These are phyloP conservation scores for Pilatotrama ljubarskyi DNA, from an alignment of 768 basidiomycete species.

Conservation along the genomic window DNA sequence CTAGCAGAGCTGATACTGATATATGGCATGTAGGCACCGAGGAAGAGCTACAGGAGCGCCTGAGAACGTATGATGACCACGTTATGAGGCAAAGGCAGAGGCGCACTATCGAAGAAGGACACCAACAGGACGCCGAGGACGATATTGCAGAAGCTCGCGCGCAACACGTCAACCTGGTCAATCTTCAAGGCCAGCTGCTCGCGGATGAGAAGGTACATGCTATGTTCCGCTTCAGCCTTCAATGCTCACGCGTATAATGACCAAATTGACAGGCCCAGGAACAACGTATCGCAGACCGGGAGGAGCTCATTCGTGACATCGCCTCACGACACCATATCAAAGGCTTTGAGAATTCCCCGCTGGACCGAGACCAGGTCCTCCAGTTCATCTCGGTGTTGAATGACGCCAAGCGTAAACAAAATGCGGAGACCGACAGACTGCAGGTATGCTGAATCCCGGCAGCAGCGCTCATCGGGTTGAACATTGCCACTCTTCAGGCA, in stretches of 20 bases:
- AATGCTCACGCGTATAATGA: not conserved
- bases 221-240: not conserved
- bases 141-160: slow-evolving; percentile 50
- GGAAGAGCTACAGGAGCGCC: slow-evolving; percentile 61
- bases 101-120: slow-evolving; percentile 47
- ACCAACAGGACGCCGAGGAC: slow-evolving; percentile 62
- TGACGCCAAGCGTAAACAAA: slow-evolving; percentile 63
- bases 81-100: slow-evolving; percentile 52
- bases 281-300: slow-evolving; percentile 66
- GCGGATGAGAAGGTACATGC: slow-evolving; percentile 69
- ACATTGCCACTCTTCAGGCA: slow-evolving; percentile 35
- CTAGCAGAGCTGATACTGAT: slow-evolving; percentile 36
- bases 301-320: slow-evolving; percentile 70
- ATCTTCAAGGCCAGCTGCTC: slow-evolving; percentile 63
- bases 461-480: not conserved
- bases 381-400: slow-evolving; percentile 71
- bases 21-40: slow-evolving; percentile 55
- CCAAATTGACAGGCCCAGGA: slow-evolving; percentile 63
- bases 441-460: slow-evolving; percentile 47
- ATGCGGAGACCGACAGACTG: slow-evolving; percentile 61
- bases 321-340: slow-evolving; percentile 68
- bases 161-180: slow-evolving; percentile 56
- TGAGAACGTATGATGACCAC: slow-evolving; percentile 61
- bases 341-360: slow-evolving; percentile 68
- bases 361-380: slow-evolving; percentile 68